Base-by-base conservation (phyloP, 495 filamentous ascomycete genomes). In the Aspergillus kassunensis region DNA sequence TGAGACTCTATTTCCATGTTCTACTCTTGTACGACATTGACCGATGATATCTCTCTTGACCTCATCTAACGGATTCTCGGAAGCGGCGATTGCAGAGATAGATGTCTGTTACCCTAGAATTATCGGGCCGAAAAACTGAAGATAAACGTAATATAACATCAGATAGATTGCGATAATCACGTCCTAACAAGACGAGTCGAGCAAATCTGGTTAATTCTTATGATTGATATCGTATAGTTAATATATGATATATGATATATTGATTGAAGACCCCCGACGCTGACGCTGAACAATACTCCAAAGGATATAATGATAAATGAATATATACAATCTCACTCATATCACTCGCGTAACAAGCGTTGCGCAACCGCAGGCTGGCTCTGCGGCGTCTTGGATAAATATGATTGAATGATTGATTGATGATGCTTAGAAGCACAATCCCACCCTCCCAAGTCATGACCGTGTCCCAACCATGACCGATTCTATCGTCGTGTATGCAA, bases 261-360 rank as follows among this genome's bases (percentile, higher is more conserved):
- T 29, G 45, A 49, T 35, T 29, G 45, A 49, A 24, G 45, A 49
- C 34, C 25, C 33, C 51, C 51, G 51, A 53, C 42, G 51, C 51
- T 53, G 51, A 30, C 51, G 51, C 51, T 53, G 42, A 53, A 53
- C 30, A 53, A 30, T 53, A 53, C 42, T 53, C 51, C 44, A 46
- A 46, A 45, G 24, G 42, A 37, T 37, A 35, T 35, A 20, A 46
- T 19, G n/a, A n/a, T n/a, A n/a, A 49, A 47, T 25, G 23, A 46
- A 39, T 51, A 51, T 51, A 37, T 51, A 51, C 48, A 51, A 49
- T 19, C 45, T 41, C 27, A 41, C 47, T 23, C 48, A 43, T 37
- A 33, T 51, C 48, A 51, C 15, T 43, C 37, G 33, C 48, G 45
- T 49, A 49, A 46, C 44, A 46, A 49, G 45, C 45, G 31, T 49